Percentiles rank a stretch among this genome's conserved stretches.
These are phyloP conservation scores for Verticillium nonalfalfae DNA, from an alignment of 2,329 filamentous ascomycete species.

Conservation along the genomic window DNA sequence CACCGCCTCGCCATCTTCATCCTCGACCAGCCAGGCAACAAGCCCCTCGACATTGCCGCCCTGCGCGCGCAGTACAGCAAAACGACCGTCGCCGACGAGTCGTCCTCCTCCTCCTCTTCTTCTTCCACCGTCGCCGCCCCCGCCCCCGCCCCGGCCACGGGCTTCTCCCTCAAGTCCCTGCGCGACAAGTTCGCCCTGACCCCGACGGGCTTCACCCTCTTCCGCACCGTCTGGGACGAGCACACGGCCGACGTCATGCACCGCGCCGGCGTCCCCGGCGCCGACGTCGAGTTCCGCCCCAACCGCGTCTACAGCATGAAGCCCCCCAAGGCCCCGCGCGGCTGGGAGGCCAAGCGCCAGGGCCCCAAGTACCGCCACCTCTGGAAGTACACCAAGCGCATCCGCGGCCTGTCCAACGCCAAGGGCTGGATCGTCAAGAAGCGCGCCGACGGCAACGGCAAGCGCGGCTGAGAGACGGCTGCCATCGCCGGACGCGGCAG, in stretches of 20 bases:
- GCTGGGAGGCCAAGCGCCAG: constrained; percentile 61
- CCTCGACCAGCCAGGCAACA: constrained; percentile 66
- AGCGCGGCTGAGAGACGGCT: neutral
- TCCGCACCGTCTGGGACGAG: constrained; percentile 87
- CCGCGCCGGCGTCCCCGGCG: constrained; percentile 65
- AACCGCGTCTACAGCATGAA: constrained; percentile 67
- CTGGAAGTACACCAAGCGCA: constrained; percentile 60
- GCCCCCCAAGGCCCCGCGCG: constrained; percentile 51
- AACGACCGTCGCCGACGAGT: no score
- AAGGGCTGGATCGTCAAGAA: constrained; percentile 32
- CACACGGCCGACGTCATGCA: constrained; percentile 83
- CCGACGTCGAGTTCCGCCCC: constrained; percentile 78
- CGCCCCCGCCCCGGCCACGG: constrained; percentile 34
- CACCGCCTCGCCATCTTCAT: constrained; percentile 82
- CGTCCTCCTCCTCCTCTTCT: no score
- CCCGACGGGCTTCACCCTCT: constrained; percentile 78
- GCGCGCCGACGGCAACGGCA: constrained; percentile 3
- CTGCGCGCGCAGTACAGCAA: constrained; percentile 44
- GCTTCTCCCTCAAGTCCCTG: constrained; percentile 71
- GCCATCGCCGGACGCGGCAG: no score
- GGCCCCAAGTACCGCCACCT: constrained; percentile 58
- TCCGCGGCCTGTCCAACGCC: constrained; percentile 37
- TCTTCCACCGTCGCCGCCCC: constrained; percentile 7
- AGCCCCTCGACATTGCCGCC: constrained; percentile 49
- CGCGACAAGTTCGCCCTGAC: constrained; percentile 61